Evolutionary conservation across 139 green algal species (phyloP), one percentile per base, ranked within the genome.

Genomic region (Diplosphaera chodatii): DNA sequence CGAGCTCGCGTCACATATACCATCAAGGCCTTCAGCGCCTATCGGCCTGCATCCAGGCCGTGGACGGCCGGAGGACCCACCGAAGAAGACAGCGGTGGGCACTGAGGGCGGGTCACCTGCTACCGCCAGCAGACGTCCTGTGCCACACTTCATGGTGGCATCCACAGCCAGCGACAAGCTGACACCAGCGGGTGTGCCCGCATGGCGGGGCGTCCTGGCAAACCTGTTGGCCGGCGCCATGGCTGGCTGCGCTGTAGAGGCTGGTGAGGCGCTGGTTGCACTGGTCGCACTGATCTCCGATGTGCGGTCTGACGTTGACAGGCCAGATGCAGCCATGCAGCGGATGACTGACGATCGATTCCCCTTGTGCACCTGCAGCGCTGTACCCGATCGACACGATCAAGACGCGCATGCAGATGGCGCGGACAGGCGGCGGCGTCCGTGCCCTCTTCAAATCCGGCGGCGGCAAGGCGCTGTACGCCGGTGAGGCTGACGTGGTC

Each of bases 381-480:
- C 79, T 99, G 31, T 99, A 98, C 82, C 95, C 95, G 3, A 89
- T 99, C 28, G 95, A 99, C 79, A 99, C 95, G 23, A 97, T 99
- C 84, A 99, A 99, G 83, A 99, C 95, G 4, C 84, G 95, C 1
- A 81, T 99, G 59, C 94, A 99, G 75, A 78, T 84, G 31, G 92
- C 94, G 82, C 83, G 84, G 27, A 86, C 82, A n/a, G 90, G 89
- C 22, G 90, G 88, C 6, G 90, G 90, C 37, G 55, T 93, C 18
- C 76, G 82, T 33, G 89, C 91, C 0, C 80, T 97, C 22, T 41
- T 94, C 30, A 70, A 87, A 64, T 37, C 71, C 21, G 86, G 91
- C n/a, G 93, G 92, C 31, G 88, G 88, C 41, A 91, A 87, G 67
- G 85, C 72, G 6, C 84, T 98, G 73, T 98, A 98, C 73, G 83